phyloP scores from a whole-genome alignment of 129 eudicot species.

The Apium graveolens region DNA sequence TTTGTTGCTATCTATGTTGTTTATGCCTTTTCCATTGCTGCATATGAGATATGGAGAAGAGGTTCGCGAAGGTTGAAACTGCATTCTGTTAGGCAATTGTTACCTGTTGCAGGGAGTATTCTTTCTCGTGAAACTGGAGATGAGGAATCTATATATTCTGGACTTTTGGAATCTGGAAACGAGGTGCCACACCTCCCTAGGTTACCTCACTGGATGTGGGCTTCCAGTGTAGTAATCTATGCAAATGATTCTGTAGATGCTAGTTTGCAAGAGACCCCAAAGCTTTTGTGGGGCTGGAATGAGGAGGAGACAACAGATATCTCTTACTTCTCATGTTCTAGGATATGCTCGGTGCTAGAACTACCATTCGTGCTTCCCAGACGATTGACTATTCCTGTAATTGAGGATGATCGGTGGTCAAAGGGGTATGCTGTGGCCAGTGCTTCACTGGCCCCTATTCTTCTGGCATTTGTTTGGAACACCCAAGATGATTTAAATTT shows the following conservation, averaged over 20 bases:
- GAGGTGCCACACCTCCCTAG: constrained; percentile 35
- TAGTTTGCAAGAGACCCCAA: constrained; percentile 17
- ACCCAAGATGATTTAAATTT: constrained; percentile 16
- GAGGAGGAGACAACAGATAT: constrained; percentile 26
- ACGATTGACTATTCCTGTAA: constrained; percentile 63
- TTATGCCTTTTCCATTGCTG: constrained; percentile 56
- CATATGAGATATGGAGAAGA: constrained; percentile 36
- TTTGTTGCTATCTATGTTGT: constrained; percentile 59
- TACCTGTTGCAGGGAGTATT: constrained; percentile 25
- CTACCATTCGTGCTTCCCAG: constrained; percentile 61
- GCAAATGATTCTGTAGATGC: constrained; percentile 34
- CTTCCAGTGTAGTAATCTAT: constrained; percentile 48
- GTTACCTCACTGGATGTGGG: constrained; percentile 78
- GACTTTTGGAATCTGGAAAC: constrained; percentile 19
- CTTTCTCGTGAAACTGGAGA: constrained; percentile 13
- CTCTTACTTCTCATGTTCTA: constrained; percentile 38
- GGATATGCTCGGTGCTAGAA: constrained; percentile 38
- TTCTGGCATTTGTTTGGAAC: constrained; percentile 56
- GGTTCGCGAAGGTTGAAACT: constrained; percentile 19
- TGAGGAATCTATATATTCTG: constrained; percentile 4
- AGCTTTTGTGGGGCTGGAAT: constrained; percentile 65
- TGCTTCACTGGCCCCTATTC: constrained; percentile 58
- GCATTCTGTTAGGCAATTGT: constrained; percentile 34
- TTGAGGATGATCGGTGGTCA: constrained; percentile 79
- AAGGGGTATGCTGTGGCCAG: constrained; percentile 62